Evolutionary conservation across 805 yeast genomes (phyloP), one percentile per base, ranked within the genome.

Genomic region (Yamadazyma tumulicola): DNA sequence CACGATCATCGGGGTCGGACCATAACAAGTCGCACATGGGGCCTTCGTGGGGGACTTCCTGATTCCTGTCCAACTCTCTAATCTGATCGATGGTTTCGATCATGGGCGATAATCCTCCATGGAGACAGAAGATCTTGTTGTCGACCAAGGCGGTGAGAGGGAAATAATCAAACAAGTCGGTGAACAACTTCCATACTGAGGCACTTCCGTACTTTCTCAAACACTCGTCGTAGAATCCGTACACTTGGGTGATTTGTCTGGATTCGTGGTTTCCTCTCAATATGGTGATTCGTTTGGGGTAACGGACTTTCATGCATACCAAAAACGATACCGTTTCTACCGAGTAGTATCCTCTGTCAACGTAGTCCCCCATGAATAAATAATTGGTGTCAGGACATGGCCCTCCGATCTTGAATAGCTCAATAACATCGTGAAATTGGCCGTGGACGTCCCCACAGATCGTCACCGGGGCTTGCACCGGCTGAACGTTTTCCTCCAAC

Each of bases 381-480:
- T 67, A 67, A 51, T 67, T 67, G 11, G 74, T 67, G 47, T 67
- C 74, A 10, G 74, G 74, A 41, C 72, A 67, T n/a, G 74, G 72
- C 8, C 74, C 74, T 10, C 96, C 96, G 51, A 88, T 88, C 52
- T 86, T 85, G 62, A 88, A 89, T 39, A 88, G 69, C 60, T 88
- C 96, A 81, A 87, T 84, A 57, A 88, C 69, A 67, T 88, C 97
- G 57, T 89, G 96, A 59, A 88, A 89, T 61, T 88, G 97, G 26
- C 97, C 97, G 57, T 88, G 97, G 35, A 88, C 91, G 61, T 88
- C 97, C 47, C 97, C 97, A 69, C 97, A 91, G 46, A 89, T 88
- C 13, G 97, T 91, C 22, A 93, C 97, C 4, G 98, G 98, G 6
- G 88, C 91, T 43, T 77, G 79, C 30, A 91, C 96, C 1, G 96